Conservation (phyloP, 306 rosid species). For the Castanopsis chinensis region DNA sequence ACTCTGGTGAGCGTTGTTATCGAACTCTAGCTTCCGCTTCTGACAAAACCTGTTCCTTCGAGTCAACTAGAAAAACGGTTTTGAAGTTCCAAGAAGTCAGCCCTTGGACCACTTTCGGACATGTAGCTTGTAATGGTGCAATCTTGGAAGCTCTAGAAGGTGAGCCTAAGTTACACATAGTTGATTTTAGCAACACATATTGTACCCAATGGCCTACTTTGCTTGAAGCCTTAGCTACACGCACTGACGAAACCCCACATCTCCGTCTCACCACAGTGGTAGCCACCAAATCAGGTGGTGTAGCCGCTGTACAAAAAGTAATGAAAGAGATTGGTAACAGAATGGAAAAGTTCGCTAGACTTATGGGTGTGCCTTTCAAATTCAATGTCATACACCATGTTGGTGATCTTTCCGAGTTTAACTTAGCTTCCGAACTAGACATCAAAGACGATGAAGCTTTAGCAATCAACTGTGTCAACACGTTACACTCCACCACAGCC, state of each 20-base stretch:
- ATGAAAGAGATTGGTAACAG: slow-evolving; percentile 80
- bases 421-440: slow-evolving; percentile 37
- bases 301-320: slow-evolving; percentile 40
- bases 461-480: slow-evolving; percentile 69
- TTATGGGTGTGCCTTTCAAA: slow-evolving; percentile 94
- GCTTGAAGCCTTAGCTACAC: slow-evolving; percentile 80
- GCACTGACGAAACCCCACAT: slow-evolving; percentile 72
- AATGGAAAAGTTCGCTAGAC: slow-evolving; percentile 87
- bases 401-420: slow-evolving; percentile 67
- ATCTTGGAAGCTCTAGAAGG: slow-evolving; percentile 84
- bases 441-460: slow-evolving; percentile 69
- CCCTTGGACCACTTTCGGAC: slow-evolving; percentile 95
- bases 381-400: slow-evolving; percentile 66
- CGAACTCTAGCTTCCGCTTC: slow-evolving; percentile 58
- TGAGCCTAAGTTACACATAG: slow-evolving; percentile 66
- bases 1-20: slow-evolving; percentile 72
- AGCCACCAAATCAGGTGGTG: slow-evolving; percentile 26
- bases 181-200: slow-evolving; percentile 83
- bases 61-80: slow-evolving; percentile 66
- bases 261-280: slow-evolving; percentile 70
- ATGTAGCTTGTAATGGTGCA: slow-evolving; percentile 91
- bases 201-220: slow-evolving; percentile 99
- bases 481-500: slow-evolving; percentile 57
- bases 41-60: slow-evolving; percentile 77
- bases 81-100: slow-evolving; percentile 85